Conservation (phyloP, 2,329 filamentous ascomycete genomes). For the Epichloe glyceriae region DNA sequence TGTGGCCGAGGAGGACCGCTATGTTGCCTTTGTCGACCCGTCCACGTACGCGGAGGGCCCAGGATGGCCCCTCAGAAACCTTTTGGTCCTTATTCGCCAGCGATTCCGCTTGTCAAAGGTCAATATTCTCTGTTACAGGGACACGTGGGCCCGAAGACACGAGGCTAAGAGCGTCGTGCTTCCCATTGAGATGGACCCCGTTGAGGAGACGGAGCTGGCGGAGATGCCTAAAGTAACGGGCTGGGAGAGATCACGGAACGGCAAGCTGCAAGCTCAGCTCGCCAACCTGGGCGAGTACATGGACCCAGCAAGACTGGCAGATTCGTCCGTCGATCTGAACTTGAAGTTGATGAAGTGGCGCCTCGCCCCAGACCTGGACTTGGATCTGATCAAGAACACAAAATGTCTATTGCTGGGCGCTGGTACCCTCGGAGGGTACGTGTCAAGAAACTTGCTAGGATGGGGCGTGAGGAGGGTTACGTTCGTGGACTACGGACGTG, state of each 20-base stretch:
- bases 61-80: conserved; percentile 85
- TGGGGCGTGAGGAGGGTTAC: conserved; percentile 96
- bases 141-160: conserved; percentile 64
- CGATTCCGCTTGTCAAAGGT: conserved; percentile 65
- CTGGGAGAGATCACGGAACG: conserved; percentile 75
- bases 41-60: conserved; percentile 82
- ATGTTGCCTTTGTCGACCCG: conserved; percentile 79
- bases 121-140: conserved; percentile 83
- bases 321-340: conserved; percentile 91
- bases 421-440: conserved; percentile 86
- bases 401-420: conserved; percentile 85
- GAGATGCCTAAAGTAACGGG: conserved; percentile 82
- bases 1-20: conserved; percentile 59
- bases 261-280: conserved; percentile 64
- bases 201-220: conserved; percentile 28
- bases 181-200: conserved; percentile 42
- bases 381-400: conserved; percentile 79
- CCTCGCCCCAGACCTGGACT: conserved; percentile 74
- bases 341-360: conserved; percentile 99
- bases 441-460: conserved; percentile 80
- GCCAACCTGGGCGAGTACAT: conserved; percentile 86
- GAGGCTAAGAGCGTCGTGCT: conserved; percentile 73
- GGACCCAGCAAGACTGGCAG: conserved; percentile 76
- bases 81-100: conserved; percentile 72
- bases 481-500: conserved; percentile 84